Percentiles rank a stretch among this genome's conserved stretches.
These are phyloP conservation scores for Echinochloa phyllopogon DNA, from an alignment of 176 grass and related monocot species.

Conservation along the genomic window DNA sequence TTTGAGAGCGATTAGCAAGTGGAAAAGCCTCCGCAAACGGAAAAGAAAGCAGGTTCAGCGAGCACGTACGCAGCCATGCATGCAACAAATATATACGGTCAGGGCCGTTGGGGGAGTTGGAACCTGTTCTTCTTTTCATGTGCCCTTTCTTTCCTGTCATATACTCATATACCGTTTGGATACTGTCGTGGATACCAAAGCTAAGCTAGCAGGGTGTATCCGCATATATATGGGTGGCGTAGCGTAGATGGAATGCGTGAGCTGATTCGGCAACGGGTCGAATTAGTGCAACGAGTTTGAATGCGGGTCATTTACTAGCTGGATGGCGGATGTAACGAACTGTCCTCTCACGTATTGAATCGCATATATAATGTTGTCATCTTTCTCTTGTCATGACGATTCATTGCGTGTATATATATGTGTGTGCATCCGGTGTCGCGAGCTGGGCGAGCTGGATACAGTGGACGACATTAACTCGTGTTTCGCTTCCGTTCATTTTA, in stretches of 20 bases:
- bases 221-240: no score
- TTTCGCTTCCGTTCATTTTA: neutral
- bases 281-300: conserved; percentile 39
- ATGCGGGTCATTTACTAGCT: conserved; percentile 59
- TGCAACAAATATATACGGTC: neutral
- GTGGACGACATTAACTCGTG: neutral
- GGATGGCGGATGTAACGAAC: conserved; percentile 64
- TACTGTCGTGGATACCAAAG: neutral
- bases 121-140: neutral
- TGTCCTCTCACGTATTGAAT: conserved; percentile 59
- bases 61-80: neutral
- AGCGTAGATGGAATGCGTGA: neutral
- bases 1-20: conserved; percentile 5
- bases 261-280: conserved; percentile 41
- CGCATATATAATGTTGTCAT: conserved; percentile 36
- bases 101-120: neutral
- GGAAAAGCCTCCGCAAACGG: neutral
- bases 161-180: neutral
- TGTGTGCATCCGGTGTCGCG: conserved; percentile 1
- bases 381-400: conserved; percentile 35
- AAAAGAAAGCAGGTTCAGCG: neutral
- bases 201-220: neutral
- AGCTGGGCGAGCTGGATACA: conserved; percentile 22
- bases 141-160: neutral
- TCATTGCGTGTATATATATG: conserved; percentile 25